Percentiles rank a stretch among this genome's conserved stretches.
Conservation (phyloP, 257 asterid genomes). For the Knoxia roxburghii region DNA sequence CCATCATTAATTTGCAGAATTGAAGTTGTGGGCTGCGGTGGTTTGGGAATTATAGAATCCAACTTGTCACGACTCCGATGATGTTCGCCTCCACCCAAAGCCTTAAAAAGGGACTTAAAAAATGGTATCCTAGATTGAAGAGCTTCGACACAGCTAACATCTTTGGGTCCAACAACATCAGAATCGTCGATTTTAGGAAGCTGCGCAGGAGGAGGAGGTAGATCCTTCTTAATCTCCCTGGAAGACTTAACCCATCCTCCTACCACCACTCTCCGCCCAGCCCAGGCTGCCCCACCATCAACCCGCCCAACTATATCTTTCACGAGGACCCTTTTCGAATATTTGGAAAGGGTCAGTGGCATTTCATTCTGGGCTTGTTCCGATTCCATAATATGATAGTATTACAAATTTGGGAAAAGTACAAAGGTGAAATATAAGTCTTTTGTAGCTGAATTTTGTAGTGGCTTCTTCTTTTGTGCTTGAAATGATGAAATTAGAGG, state of each 20-base stretch:
- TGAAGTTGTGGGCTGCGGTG: constrained; percentile 48
- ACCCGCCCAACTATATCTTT: constrained; percentile 41
- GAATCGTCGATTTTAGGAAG: constrained; percentile 6
- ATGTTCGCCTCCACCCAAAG: constrained; percentile 56
- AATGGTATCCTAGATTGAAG: constrained; percentile 58
- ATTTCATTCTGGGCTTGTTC: constrained; percentile 36
- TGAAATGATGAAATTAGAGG: constrained; percentile 13
- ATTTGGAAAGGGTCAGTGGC: constrained; percentile 36
- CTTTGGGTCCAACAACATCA: constrained; percentile 31
- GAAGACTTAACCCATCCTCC: constrained; percentile 96
- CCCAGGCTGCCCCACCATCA: constrained; percentile 49
- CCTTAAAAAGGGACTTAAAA: constrained; percentile 47
- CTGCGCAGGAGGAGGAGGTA: constrained; percentile 21
- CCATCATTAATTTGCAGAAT: constrained; percentile 69
- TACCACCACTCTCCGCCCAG: constrained; percentile 55
- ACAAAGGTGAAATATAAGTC: background rate
- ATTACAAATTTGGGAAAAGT: background rate
- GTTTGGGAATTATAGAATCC: constrained; percentile 40
- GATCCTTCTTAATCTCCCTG: constrained; percentile 54
- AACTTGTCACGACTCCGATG: constrained; percentile 40
- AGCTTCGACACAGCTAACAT: constrained; percentile 53
- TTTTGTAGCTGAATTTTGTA: constrained; percentile 9
- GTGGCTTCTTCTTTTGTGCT: background rate
- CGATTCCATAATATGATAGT: constrained; percentile 35
- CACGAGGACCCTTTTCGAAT: constrained; percentile 57